phyloP scores from a whole-genome alignment of 108 stramenopile species.

The Skeletonema marinoi region DNA sequence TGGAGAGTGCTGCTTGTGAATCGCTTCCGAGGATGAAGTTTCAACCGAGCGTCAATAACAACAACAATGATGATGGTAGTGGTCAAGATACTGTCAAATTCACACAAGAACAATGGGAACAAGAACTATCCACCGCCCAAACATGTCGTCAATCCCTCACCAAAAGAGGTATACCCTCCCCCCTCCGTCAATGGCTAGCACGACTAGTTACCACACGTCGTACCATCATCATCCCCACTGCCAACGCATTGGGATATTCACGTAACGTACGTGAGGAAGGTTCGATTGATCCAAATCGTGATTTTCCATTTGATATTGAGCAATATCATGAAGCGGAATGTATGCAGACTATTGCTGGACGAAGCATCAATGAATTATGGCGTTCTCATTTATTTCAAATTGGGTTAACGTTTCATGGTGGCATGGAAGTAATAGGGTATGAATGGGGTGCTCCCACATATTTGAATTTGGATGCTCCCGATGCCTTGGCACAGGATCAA shows the following conservation, averaged over 20 bases:
- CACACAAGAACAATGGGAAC: constrained; percentile 15
- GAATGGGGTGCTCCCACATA: constrained; percentile 85
- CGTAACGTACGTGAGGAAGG: constrained; percentile 51
- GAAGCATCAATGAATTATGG: constrained; percentile 84
- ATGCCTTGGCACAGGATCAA: constrained; percentile 53
- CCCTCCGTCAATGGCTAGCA: constrained; percentile 58
- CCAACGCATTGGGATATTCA: constrained; percentile 81
- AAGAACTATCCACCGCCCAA: constrained; percentile 17
- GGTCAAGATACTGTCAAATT: not conserved
- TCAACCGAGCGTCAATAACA: constrained; percentile 1
- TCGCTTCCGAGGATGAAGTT: constrained; percentile 55
- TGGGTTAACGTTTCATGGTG: constrained; percentile 90
- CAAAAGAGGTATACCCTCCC: constrained; percentile 31
- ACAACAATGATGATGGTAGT: not conserved
- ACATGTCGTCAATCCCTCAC: constrained; percentile 46
- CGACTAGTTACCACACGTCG: constrained; percentile 72
- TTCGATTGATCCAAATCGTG: constrained; percentile 87
- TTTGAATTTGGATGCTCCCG: constrained; percentile 51
- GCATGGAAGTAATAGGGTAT: constrained; percentile 90
- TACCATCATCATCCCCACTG: constrained; percentile 69
- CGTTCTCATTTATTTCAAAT: constrained; percentile 81
- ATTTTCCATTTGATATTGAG: constrained; percentile 80
- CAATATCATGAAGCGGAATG: constrained; percentile 40
- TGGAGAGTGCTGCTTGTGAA: constrained; percentile 80
- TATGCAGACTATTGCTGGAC: constrained; percentile 84